Evolutionary conservation across 768 basidiomycete genomes (phyloP), one percentile per base, ranked within the genome.

Genomic region (Trametes coccinea): DNA sequence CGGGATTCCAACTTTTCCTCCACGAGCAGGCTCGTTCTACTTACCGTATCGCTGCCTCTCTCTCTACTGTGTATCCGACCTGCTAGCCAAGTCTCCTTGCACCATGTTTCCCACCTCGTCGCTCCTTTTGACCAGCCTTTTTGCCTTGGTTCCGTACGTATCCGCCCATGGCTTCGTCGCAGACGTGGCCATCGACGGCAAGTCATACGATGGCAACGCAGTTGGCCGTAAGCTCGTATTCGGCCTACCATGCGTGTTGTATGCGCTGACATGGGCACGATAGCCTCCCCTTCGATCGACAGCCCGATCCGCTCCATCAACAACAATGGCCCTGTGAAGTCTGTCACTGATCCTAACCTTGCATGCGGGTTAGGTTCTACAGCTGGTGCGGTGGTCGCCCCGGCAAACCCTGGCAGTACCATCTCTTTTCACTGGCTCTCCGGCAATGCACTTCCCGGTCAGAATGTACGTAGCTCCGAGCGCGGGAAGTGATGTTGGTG

Each of bases 321-420:
- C 63, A 63, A 60, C 57, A 72, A 75, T 59, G 58, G 67, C 0
- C 82, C 83, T 1, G 78, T 82, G 56, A 81, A 87, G 71, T 82
- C 82, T 39, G 80, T 84, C 14, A 72, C 54, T 45, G 87, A 86
- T 65, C 66, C 80, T 3, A 75, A 71, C 45, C 48, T 88, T 2
- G 85, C 82, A 68, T 90, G 89, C 64, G 89, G 89, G 4, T 73
- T 75, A 17, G 70, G 78, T 30, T 81, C 85, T 1, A 71, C 75
- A 45, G 66, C 74, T 0, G 87, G 84, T 0, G 49, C 76, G 1
- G 73, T 79, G 37, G 76, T 82, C 44, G 84, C 79, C 2, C 62
- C 77, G 34, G 86, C 81, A 14, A 82, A 82, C 46, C 84, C 88
- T 2, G 87, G 85, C 3, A 83, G 82, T 68, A 55, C 59, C 0